These are phyloP conservation scores for Phytopythium mirpurense DNA, from an alignment of 352 stramenopile genomes.

Conservation along the genomic window DNA sequence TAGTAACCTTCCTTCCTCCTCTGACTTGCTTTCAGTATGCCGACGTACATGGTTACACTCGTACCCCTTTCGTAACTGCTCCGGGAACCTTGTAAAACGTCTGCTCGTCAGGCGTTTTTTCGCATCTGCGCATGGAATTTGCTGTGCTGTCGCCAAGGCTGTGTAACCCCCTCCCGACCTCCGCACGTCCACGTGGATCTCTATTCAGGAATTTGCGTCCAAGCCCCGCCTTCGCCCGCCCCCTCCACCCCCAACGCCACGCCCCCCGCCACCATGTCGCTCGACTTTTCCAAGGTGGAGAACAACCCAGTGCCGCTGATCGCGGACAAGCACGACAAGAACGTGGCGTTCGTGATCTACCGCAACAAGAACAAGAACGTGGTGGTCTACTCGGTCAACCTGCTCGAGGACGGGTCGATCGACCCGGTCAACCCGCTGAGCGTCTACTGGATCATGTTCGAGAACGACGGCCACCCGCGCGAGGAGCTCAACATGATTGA, in stretches of 20 bases:
- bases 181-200: conserved; percentile 4
- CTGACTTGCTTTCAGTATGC: not conserved
- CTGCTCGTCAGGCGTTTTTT: not conserved
- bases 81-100: not conserved
- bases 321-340: conserved; percentile 65
- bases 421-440: conserved; percentile 66
- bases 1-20: not conserved
- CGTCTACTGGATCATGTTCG: conserved; percentile 90
- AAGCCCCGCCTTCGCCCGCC: not conserved
- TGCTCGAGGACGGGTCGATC: conserved; percentile 61
- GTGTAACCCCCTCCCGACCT: not conserved
- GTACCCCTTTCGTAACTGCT: not conserved
- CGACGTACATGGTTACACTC: not conserved
- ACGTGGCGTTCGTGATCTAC: conserved; percentile 83
- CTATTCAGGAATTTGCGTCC: conserved; percentile 2
- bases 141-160: not conserved
- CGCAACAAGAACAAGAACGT: conserved; percentile 91
- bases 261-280: conserved; percentile 37
- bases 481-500: conserved; percentile 87
- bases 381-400: conserved; percentile 71
- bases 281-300: conserved; percentile 85
- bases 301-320: conserved; percentile 81
- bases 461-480: conserved; percentile 72
- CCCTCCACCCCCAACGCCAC: not conserved
- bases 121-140: not conserved